These are phyloP conservation scores for Suillus subalutaceus DNA, from an alignment of 768 basidiomycete species.

Conservation along the genomic window DNA sequence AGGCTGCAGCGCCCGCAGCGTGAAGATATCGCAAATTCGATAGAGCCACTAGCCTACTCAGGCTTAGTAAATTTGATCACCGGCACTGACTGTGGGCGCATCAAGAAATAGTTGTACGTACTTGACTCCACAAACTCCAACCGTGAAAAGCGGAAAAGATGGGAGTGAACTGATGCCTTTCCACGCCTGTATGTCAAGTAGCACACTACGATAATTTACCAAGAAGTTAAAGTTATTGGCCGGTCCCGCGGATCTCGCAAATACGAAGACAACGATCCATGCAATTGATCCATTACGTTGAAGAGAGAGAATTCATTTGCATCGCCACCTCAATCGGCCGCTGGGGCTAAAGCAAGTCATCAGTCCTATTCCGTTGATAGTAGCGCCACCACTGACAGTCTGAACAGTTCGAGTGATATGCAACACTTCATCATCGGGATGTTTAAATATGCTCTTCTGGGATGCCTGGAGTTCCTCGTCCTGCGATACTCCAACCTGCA, in stretches of 20 bases:
- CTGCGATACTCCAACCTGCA: not conserved
- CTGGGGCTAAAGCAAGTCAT: not conserved
- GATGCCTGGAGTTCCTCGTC: not conserved
- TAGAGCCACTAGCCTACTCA: not conserved
- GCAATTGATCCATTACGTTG: not conserved
- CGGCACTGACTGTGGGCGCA: not conserved
- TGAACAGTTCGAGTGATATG: not conserved
- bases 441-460: not conserved
- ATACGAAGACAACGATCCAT: not conserved
- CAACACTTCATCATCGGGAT: not conserved
- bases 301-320: not conserved
- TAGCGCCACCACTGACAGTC: too few relatives aligned
- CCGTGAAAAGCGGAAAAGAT: not conserved
- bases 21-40: not conserved
- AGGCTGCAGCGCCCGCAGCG: not conserved
- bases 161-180: not conserved
- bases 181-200: not conserved
- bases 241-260: not conserved
- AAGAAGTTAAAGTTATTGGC: not conserved
- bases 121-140: too few relatives aligned
- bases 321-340: not conserved
- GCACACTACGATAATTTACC: not conserved
- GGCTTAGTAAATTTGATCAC: not conserved
- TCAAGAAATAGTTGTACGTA: not conserved
- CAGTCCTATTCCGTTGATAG: not conserved